phyloP scores from a whole-genome alignment of 345 rosid genomes.

The Eucalyptus cloeziana region DNA sequence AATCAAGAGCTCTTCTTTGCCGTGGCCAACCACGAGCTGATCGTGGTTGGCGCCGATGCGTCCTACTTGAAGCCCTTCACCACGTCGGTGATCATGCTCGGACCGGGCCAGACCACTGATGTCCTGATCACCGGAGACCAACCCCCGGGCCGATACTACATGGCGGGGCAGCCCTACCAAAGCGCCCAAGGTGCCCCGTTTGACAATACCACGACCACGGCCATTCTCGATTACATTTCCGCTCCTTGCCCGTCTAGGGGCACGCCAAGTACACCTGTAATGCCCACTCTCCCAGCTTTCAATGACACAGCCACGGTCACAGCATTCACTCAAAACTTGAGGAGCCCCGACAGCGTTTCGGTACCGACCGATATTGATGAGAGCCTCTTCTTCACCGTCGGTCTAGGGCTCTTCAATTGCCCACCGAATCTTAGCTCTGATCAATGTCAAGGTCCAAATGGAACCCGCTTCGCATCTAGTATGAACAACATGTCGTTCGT shows the following conservation, averaged over 20 bases:
- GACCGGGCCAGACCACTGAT: conserved; percentile 96
- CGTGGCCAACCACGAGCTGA: conserved; percentile 70
- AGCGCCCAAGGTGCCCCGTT: conserved; percentile 70
- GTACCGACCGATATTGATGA: conserved; percentile 67
- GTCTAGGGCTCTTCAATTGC: conserved; percentile 66
- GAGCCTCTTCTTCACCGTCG: conserved; percentile 49
- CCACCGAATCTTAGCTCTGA: conserved; percentile 26
- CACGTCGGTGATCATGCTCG: conserved; percentile 59
- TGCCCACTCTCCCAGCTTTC: conserved; percentile 50
- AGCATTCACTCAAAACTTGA: conserved; percentile 32
- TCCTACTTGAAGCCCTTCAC: conserved; percentile 66
- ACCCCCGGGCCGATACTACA: conserved; percentile 51
- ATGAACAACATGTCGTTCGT: conserved; percentile 83
- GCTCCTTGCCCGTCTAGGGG: conserved; percentile 47
- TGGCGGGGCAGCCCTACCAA: conserved; percentile 67
- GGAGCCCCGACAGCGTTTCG: conserved; percentile 33
- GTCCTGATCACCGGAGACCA: conserved; percentile 66
- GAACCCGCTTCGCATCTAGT: conserved; percentile 77
- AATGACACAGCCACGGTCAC: conserved; percentile 70
- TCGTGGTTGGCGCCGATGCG: conserved; percentile 84
- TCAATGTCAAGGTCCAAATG: conserved; percentile 72
- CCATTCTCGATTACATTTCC: conserved; percentile 67
- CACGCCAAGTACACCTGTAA: conserved; percentile 14
- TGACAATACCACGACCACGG: conserved; percentile 76
- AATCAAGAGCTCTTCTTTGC: conserved; percentile 78